Conservation (phyloP, 108 stramenopile genomes). For the Aurantiochytrium sp. region DNA sequence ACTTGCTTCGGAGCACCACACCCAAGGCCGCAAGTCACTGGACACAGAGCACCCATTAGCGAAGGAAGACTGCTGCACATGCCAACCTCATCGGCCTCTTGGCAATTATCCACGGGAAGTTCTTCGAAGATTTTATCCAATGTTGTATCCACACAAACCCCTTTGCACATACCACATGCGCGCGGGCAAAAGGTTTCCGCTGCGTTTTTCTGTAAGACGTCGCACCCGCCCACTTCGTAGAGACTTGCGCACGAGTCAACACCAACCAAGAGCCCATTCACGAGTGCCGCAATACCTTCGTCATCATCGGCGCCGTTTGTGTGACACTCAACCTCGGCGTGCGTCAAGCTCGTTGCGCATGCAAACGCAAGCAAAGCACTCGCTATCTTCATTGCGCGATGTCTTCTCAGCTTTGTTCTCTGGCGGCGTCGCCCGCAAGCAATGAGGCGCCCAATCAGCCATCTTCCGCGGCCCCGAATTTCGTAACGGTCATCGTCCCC, state of each 20-base stretch:
- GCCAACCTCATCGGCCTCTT: neutral
- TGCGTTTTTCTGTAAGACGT: neutral
- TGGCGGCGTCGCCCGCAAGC: too few species aligned
- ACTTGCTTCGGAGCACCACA: neutral
- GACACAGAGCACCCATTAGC: neutral
- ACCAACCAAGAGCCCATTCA: neutral
- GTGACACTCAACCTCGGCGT: neutral
- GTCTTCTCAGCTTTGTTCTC: too few species aligned
- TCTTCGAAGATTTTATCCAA: neutral
- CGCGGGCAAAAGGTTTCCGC: neutral
- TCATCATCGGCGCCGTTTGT: neutral
- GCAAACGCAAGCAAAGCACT: too few species aligned
- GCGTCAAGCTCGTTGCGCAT: too few species aligned
- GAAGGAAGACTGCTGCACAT: neutral
- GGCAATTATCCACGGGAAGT: neutral
- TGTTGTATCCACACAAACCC: neutral
- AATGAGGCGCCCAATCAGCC: too few species aligned
- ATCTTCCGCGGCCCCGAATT: too few species aligned
- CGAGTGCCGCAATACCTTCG: neutral
- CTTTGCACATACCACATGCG: neutral
- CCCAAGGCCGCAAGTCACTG: neutral
- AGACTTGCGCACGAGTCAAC: neutral
- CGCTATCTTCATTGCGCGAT: too few species aligned
- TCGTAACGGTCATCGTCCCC: too few species aligned
- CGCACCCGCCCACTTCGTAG: neutral